Conservation (phyloP, 306 rosid genomes). For the barrel medic (Medicago truncatula) region MtrunA17r5.0-ANR NC_053044.1:31055501-31056000, state of each 20-base stretch:
- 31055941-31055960: conserved; percentile 75
- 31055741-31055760: neutral
- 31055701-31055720: neutral
- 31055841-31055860: conserved; percentile 85
- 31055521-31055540: too few relatives aligned
- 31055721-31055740: neutral
- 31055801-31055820: conserved; percentile 82
- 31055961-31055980: conserved; percentile 67
- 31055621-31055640: neutral
- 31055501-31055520: too few relatives aligned
- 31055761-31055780: neutral
- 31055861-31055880: conserved; percentile 76
- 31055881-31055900: conserved; percentile 91
- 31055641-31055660: conserved; percentile 6
- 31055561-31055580: too few relatives aligned
- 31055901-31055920: conserved; percentile 91
- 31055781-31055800: conserved; percentile 62
- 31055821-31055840: conserved; percentile 88
- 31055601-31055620: neutral
- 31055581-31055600: neutral
- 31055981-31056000: conserved; percentile 76
- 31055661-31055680: conserved; percentile 9
- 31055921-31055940: conserved; percentile 53
- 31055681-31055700: conserved; percentile 4
- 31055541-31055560: too few relatives aligned